Base-by-base conservation (phyloP, 495 filamentous ascomycete genomes). In the Penicillium egyptiacum region DNA sequence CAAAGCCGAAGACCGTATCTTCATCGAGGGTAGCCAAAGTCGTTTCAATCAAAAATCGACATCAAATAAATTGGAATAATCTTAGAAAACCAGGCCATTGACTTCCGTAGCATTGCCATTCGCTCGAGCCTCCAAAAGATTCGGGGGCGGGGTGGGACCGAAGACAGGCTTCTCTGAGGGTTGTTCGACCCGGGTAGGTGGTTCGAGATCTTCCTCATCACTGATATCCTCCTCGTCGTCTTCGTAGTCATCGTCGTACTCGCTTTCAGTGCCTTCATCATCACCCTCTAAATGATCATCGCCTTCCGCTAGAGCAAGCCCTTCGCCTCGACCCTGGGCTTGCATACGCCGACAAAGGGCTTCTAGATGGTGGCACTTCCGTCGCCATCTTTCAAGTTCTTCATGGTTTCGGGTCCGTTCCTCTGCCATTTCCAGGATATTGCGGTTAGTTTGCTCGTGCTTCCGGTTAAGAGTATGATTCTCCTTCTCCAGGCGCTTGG, bases 361-460 rank as follows among this genome's bases (percentile, higher is more conserved):
- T 71, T 94, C 92, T 37, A 98, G 85, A 65, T 96, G 94, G 51
- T 89, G 87, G 64, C 92, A 90, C 78, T 96, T 95, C 74, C 92
- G 92, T 61, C 87, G 87, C 59, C 89, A 82, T 28, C 84, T 82
- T 53, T 94, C 88, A 26, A 94, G 75, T 58, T 96, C 92, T 58
- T 87, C 85, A 55, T 93, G 83, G 61, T 87, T 84, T 57, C 88
- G 83, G 23, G 88, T 92, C 11, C 94, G 86, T 66, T 98, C 95
- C 71, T 98, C 94, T 8, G 94, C 94, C 95, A 98, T 97, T 73
- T 96, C 89, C 31, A 97, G 80, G 67, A 98, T 97, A 70, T 96
- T 98, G 59, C 86, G 87, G 64, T 93, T 96, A 9, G 93, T 95
- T 37, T 89, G 83, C 61, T 97, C 91, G 67, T 96, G 92, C 72